phyloP scores from a whole-genome alignment of 345 rosid genomes.

The Mallotus nudiflorus region DNA sequence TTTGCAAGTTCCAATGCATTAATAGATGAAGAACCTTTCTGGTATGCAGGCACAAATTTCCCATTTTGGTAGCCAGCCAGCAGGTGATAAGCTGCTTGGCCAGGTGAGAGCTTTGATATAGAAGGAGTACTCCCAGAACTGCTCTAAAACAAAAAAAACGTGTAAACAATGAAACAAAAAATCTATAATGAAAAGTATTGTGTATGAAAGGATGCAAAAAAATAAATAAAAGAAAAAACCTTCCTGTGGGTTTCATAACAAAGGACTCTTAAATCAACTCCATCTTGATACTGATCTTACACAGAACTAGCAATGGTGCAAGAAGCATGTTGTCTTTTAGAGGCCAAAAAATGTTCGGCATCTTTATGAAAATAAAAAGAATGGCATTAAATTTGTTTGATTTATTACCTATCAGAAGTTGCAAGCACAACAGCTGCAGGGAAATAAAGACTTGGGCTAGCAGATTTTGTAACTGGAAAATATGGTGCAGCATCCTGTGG shows the following conservation, averaged over 20 bases:
- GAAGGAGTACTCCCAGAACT: constrained; percentile 38
- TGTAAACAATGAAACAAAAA: background rate
- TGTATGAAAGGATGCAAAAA: background rate
- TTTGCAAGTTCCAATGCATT: constrained; percentile 33
- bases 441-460: constrained; percentile 9
- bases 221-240: too few species aligned
- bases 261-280: background rate
- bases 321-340: background rate
- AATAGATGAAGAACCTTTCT: constrained; percentile 25
- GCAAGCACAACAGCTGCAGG: constrained; percentile 32
- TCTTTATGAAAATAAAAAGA: background rate
- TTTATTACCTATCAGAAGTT: constrained; percentile 34
- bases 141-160: background rate
- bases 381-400: background rate
- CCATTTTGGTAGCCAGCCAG: constrained; percentile 39
- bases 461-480: constrained; percentile 22
- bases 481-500: constrained; percentile 24
- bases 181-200: background rate
- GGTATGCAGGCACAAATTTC: constrained; percentile 33
- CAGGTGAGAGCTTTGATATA: constrained; percentile 37
- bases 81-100: constrained; percentile 41
- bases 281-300: background rate
- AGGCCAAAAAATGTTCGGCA: background rate
- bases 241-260: too few species aligned
- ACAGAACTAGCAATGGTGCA: background rate